These are phyloP conservation scores for Leptographium flavum DNA, from an alignment of 2,329 filamentous ascomycete species.

Conservation along the genomic window DNA sequence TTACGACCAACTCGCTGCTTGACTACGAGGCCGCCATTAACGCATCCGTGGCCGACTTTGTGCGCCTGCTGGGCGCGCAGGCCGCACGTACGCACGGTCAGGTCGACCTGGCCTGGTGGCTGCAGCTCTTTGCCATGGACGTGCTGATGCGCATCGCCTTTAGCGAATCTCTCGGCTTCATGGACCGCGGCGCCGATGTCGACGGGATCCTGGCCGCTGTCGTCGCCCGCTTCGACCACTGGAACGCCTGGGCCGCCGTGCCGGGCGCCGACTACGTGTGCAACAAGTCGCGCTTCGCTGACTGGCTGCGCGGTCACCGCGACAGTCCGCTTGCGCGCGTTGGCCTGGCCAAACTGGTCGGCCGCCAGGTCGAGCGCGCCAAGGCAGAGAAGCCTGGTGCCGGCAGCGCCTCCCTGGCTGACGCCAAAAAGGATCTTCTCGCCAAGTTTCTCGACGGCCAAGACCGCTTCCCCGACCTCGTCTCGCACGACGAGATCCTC, in stretches of 20 bases:
- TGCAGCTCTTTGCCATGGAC: constrained; percentile 3
- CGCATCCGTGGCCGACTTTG: not conserved
- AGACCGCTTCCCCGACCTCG: not conserved
- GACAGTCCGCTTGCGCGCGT: constrained; percentile 1
- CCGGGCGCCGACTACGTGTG: not conserved
- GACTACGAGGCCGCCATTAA: constrained; percentile 3
- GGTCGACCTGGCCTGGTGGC: not conserved
- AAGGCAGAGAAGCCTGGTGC: not conserved
- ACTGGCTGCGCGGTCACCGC: not conserved
- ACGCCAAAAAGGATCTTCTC: not conserved
- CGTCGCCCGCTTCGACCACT: constrained; percentile 2
- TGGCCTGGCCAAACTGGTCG: not conserved
- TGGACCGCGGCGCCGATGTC: constrained; percentile 9
- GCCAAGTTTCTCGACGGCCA: constrained; percentile 3
- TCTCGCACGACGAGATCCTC: not conserved
- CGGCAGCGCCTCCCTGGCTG: not conserved
- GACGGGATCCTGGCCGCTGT: constrained; percentile 8
- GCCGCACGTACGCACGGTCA: not conserved
- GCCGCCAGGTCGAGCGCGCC: not conserved
- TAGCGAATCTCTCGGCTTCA: not conserved
- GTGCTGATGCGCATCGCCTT: constrained; percentile 1
- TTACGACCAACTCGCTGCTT: constrained; percentile 1
- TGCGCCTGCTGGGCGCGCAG: not conserved
- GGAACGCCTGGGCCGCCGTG: constrained; percentile 3
- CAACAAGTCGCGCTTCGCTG: not conserved